phyloP scores from a whole-genome alignment of 2,329 filamentous ascomycete genomes.

The Thermothelomyces thermophilus region DNA sequence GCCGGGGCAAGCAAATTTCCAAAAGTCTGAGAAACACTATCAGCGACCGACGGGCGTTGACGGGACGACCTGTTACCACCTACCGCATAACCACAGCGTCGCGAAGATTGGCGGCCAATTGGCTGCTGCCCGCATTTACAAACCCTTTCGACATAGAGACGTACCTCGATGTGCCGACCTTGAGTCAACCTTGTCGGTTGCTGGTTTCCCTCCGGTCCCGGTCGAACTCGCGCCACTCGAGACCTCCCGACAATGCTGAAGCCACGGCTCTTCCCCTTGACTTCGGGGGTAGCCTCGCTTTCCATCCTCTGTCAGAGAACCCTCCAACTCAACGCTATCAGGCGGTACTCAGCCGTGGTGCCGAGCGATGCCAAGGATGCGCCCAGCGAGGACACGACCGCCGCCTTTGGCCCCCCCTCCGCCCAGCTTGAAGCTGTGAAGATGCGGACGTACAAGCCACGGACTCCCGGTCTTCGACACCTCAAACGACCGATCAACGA shows the following conservation, averaged over 20 bases:
- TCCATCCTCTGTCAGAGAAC: conserved; percentile 21
- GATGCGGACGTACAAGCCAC: conserved; percentile 84
- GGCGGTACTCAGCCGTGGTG: conserved; percentile 24
- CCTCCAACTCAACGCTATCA: conserved; percentile 18
- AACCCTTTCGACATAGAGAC: neutral
- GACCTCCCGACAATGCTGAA: conserved; percentile 50
- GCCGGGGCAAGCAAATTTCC: conserved; percentile 18
- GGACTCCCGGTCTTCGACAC: conserved; percentile 88
- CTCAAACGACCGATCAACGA: conserved; percentile 89
- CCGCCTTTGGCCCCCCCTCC: conserved; percentile 11
- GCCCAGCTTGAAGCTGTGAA: conserved; percentile 36
- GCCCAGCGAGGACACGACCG: neutral
- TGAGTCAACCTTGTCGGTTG: conserved; percentile 4
- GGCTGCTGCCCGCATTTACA: neutral
- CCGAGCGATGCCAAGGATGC: conserved; percentile 13
- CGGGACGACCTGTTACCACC: neutral
- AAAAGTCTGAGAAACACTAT: conserved; percentile 6
- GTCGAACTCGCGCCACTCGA: neutral
- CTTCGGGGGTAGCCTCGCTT: conserved; percentile 23
- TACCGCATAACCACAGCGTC: neutral
- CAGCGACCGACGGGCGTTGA: neutral
- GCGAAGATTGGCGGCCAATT: conserved; percentile 11
- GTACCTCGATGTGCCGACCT: conserved; percentile 9
- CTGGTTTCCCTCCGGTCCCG: neutral
- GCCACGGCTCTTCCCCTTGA: conserved; percentile 52